Evolutionary conservation across 2,329 filamentous ascomycete genomes (phyloP), one percentile per base, ranked within the genome.

Genomic region (Nemania diffusa): DNA sequence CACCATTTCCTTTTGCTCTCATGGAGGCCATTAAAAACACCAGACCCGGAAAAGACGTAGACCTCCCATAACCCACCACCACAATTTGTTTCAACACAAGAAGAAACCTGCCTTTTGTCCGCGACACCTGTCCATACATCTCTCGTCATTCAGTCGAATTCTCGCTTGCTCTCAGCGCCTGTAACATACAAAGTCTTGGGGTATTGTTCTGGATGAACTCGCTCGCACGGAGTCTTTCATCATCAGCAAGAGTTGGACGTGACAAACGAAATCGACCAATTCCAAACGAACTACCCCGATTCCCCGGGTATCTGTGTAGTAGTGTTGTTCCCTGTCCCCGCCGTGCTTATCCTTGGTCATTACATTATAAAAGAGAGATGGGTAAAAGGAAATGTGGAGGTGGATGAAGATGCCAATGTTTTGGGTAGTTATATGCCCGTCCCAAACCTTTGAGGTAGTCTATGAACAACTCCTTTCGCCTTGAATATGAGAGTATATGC

Each of bases 271-370:
- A 63, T 51, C n/a, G 46, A 64, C 48, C 62, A 67, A 64, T 55
- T 55, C 62, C 61, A 64, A 53, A 58, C 63, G 7, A 57, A 60
- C 64, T 55, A 44, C 57, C 64, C 70, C 69, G 61, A 67, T 66
- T 68, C 68, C 64, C 62, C 69, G 72, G 72, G 72, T 74, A 71
- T 73, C 72, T 70, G 63, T 72, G 58, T 68, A 69, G 72, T 69
- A 69, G 64, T 63, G 52, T 66, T 59, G 60, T 69, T 70, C 67
- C 64, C 27, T 59, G 62, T 64, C 67, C 46, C 71, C 68, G 68
- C 71, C 70, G 67, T 71, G 69, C 71, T 72, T 72, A 57, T 63
- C 68, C 67, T 58, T 37, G 55, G 55, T 74, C 73, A 76, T 76
- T 75, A 76, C 70, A 76, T 76, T 75, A 68, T 48, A 64, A 42